Evolutionary conservation across 805 yeast species (phyloP), one percentile per base, ranked within the genome.

Genomic region (Saccharomycopsis microspora): DNA sequence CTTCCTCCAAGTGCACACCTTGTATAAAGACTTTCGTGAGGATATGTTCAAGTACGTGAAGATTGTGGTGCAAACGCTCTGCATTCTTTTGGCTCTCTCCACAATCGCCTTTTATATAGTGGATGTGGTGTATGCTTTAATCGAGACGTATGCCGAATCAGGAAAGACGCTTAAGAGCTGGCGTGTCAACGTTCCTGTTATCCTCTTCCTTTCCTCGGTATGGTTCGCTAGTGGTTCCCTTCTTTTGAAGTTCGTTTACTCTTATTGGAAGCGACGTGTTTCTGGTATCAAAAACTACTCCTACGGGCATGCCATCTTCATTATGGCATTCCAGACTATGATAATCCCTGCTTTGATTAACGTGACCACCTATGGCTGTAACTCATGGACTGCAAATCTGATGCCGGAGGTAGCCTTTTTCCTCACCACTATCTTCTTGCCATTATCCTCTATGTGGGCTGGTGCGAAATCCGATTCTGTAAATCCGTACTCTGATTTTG

Each of bases 381-480:
- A 62, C 29, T 56, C 57, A 41, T 55, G 57, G 43, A 54, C 64
- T 29, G 55, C 67, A 32, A 67, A 71, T 55, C 60, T 71, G 36
- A 52, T 78, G 54, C 60, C 72, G 29, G 71, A 81, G 3, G 58
- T 84, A 32, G 77, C 85, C 2, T 65, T 77, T 2, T 66, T 84
- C 29, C 55, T 87, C 4, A 80, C 83, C 19, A 82, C 83, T 0
- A 59, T 85, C 31, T 83, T 89, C 3, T 67, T 88, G 46, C 96
- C 96, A 1, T 63, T 89, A 43, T 78, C 95, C 0, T 77, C 95
- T 0, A 74, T 88, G 74, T 88, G 97, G 97, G 95, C 96, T 0
- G 68, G 81, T 3, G 68, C 87, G 2, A 70, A 82, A 1, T 79
- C 80, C 56, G 75, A 70, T 1, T 48, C 71, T 3, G 55, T 55